Conservation (phyloP, 176 grass and related monocot species). For the Chloris gayana region DNA sequence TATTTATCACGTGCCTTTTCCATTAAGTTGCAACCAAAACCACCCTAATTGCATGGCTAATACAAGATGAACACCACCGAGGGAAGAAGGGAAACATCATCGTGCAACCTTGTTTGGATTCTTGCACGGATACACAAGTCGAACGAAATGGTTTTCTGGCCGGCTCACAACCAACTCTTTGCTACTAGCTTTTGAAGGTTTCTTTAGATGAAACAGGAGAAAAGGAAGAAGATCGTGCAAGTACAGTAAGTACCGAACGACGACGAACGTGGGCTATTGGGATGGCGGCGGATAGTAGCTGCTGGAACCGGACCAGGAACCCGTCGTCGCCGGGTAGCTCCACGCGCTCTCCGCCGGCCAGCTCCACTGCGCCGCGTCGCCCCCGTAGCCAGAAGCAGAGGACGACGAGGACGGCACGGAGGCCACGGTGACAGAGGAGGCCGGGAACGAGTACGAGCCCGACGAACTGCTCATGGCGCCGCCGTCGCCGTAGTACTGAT, state of each 20-base stretch:
- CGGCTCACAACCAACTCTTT: not conserved
- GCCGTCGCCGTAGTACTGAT: slow-evolving; percentile 7
- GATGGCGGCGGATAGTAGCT: slow-evolving; percentile 46
- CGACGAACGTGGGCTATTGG: slow-evolving; percentile 4
- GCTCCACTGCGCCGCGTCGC: slow-evolving; percentile 34
- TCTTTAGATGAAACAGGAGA: not conserved
- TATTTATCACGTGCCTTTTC: slow-evolving; percentile 26
- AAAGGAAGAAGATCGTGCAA: not conserved
- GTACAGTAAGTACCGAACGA: no score
- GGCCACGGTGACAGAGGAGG: slow-evolving; percentile 44
- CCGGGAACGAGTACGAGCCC: slow-evolving; percentile 38
- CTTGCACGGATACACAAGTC: slow-evolving; percentile 12
- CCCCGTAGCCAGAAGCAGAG: slow-evolving; percentile 15
- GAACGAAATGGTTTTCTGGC: not conserved
- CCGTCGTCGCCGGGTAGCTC: slow-evolving; percentile 43
- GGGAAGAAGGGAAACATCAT: slow-evolving; percentile 20
- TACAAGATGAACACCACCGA: slow-evolving; percentile 18
- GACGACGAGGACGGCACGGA: slow-evolving; percentile 40
- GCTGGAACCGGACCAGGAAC: slow-evolving; percentile 44
- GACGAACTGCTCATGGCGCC: slow-evolving; percentile 28
- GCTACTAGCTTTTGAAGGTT: not conserved
- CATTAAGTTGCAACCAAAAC: not conserved
- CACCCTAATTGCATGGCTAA: not conserved
- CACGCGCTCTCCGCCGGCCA: slow-evolving; percentile 13
- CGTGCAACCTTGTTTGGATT: not conserved